Evolutionary conservation across 2,329 filamentous ascomycete genomes (phyloP).

Genomic region (Aspergillus bombycis): DNA sequence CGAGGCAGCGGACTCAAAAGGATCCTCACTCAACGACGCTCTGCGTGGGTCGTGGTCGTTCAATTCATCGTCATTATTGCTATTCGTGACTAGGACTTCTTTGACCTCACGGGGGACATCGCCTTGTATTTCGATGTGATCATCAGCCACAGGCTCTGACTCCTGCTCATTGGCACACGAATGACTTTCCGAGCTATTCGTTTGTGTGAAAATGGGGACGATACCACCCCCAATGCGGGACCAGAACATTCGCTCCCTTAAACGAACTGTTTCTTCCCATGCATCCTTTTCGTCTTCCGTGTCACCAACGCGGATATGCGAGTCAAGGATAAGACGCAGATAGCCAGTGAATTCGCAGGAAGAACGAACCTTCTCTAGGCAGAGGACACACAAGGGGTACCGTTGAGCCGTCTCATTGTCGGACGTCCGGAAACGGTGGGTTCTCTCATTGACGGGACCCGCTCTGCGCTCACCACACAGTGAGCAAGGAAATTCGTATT

Average conservation of each 20-base stretch:
- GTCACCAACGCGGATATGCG: constrained; percentile 83
- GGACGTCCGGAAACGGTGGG: constrained; percentile 84
- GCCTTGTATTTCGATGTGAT: constrained; percentile 10
- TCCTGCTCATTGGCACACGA: not conserved
- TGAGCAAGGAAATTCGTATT: constrained; percentile 70
- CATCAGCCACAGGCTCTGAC: not conserved
- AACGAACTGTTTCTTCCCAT: constrained; percentile 90
- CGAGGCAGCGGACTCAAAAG: constrained; percentile 17
- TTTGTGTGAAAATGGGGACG: constrained; percentile 62
- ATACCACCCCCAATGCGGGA: constrained; percentile 89
- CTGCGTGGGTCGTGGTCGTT: constrained; percentile 8
- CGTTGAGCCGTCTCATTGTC: constrained; percentile 85
- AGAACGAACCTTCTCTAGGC: constrained; percentile 77
- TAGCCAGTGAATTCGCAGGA: constrained; percentile 94
- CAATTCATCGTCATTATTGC: constrained; percentile 10
- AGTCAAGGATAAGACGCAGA: constrained; percentile 86
- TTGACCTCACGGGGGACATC: constrained; percentile 6
- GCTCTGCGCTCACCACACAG: constrained; percentile 84
- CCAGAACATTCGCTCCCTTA: constrained; percentile 98
- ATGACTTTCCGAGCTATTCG: constrained; percentile 8
- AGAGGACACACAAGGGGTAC: constrained; percentile 89
- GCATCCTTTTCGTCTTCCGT: constrained; percentile 82
- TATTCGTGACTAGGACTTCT: constrained; percentile 6
- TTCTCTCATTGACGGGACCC: constrained; percentile 71
- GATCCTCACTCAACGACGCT: constrained; percentile 12